These are phyloP conservation scores for Kuraishia piskuri DNA, from an alignment of 805 yeast genomes.

Conservation along the genomic window DNA sequence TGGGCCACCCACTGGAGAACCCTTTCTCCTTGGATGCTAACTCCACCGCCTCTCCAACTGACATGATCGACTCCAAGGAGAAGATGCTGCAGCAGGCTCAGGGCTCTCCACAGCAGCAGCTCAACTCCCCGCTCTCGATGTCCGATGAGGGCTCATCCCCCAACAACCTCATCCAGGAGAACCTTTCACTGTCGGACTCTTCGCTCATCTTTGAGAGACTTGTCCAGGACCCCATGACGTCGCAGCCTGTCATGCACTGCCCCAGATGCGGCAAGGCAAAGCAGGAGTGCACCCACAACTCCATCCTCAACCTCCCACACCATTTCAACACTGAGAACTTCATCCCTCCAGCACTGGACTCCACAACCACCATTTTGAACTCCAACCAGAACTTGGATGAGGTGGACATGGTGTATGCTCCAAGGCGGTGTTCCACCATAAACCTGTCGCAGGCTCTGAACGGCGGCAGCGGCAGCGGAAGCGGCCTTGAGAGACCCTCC, in stretches of 20 bases:
- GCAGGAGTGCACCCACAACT: slow-evolving; percentile 8
- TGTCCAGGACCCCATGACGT: slow-evolving; percentile 46
- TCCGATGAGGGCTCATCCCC: neutral
- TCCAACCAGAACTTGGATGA: slow-evolving; percentile 35
- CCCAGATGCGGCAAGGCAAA: slow-evolving; percentile 6
- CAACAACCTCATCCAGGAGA: neutral
- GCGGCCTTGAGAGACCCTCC: neutral
- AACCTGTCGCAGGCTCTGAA: slow-evolving; percentile 28
- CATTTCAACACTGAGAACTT: slow-evolving; percentile 39
- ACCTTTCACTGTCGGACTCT: slow-evolving; percentile 1
- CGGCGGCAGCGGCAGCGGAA: neutral
- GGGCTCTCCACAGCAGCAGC: neutral
- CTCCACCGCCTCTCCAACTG: neutral
- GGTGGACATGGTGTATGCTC: slow-evolving; percentile 37
- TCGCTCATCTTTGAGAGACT: slow-evolving; percentile 59
- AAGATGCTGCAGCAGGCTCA: neutral
- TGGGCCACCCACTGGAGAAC: neutral
- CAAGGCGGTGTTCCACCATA: slow-evolving; percentile 45
- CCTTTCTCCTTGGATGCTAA: neutral
- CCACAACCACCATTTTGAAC: slow-evolving; percentile 33
- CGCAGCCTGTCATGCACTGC: slow-evolving; percentile 6
- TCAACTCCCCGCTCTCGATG: slow-evolving; percentile 2
- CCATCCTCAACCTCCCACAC: slow-evolving; percentile 24
- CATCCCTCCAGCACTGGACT: slow-evolving; percentile 49
- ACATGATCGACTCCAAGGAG: neutral